These are phyloP conservation scores for Wickerhamiella sorbophila DNA, from an alignment of 805 yeast genomes.

Conservation along the genomic window DNA sequence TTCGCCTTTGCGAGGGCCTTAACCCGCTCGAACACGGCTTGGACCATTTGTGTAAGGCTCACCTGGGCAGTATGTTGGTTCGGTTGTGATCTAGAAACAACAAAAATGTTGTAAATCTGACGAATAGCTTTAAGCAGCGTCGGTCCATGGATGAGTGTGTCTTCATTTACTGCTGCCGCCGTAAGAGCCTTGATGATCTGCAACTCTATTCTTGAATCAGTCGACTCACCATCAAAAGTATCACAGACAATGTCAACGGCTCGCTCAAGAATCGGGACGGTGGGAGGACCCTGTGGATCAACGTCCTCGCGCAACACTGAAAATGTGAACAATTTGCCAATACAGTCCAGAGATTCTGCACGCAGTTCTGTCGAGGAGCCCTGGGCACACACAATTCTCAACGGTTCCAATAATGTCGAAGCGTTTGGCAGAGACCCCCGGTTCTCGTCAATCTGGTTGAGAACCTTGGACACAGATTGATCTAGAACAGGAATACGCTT, in stretches of 20 bases:
- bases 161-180: slow-evolving; percentile 71
- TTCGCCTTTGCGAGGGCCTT: slow-evolving; percentile 17
- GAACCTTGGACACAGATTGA: slow-evolving; percentile 24
- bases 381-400: slow-evolving; percentile 56
- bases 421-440: slow-evolving; percentile 30
- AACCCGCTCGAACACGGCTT: slow-evolving; percentile 67
- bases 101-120: slow-evolving; percentile 84
- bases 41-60: slow-evolving; percentile 78
- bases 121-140: slow-evolving; percentile 78
- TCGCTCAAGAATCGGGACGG: slow-evolving; percentile 49
- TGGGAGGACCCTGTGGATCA: slow-evolving; percentile 35
- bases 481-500: slow-evolving; percentile 31
- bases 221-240: slow-evolving; percentile 83
- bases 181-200: slow-evolving; percentile 88
- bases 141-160: slow-evolving; percentile 79
- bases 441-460: slow-evolving; percentile 19
- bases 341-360: slow-evolving; percentile 63
- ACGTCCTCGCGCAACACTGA: slow-evolving; percentile 40
- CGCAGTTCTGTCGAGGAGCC: slow-evolving; percentile 49
- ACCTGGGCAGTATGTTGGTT: slow-evolving; percentile 96
- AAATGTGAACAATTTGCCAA: slow-evolving; percentile 80
- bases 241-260: slow-evolving; percentile 73
- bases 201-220: slow-evolving; percentile 76
- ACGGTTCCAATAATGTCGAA: slow-evolving; percentile 56
- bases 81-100: slow-evolving; percentile 62